phyloP scores from a whole-genome alignment of 768 basidiomycete species.

The Neoboletus subvelutipes region DNA sequence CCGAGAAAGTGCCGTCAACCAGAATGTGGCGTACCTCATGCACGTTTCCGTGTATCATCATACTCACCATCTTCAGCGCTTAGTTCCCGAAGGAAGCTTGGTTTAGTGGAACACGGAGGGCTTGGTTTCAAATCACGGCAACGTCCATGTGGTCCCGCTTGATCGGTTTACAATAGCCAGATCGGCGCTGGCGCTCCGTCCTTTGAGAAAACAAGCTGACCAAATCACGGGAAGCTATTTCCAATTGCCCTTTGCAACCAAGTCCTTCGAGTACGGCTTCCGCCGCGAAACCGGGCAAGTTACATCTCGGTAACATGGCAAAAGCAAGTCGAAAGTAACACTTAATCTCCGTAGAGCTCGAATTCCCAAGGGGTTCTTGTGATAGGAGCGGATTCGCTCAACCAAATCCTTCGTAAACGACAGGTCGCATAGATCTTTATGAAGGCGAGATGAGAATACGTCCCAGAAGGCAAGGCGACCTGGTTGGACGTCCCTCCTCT shows the following conservation, averaged over 20 bases:
- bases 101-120: constrained; percentile 1
- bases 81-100: constrained; percentile 15
- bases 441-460: constrained; percentile 66
- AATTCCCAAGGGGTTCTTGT: constrained; percentile 74
- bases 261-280: constrained; percentile 16
- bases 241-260: constrained; percentile 21
- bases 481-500: constrained; percentile 18
- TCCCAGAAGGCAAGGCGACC: constrained; percentile 45
- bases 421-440: constrained; percentile 79
- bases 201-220: constrained; percentile 1
- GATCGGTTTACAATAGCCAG: constrained; percentile 19
- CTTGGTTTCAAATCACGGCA: constrained; percentile 16
- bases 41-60: constrained; percentile 6
- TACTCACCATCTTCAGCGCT: not conserved
- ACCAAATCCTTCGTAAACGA: constrained; percentile 75
- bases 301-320: constrained; percentile 17
- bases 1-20: constrained; percentile 4
- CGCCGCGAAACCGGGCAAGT: constrained; percentile 20
- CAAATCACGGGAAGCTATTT: constrained; percentile 24
- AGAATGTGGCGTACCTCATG: constrained; percentile 15
- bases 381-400: constrained; percentile 53
- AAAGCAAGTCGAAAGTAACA: constrained; percentile 11
- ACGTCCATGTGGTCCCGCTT: constrained; percentile 12
- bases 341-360: constrained; percentile 54
- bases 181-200: constrained; percentile 25